Percentiles rank a stretch among this genome's conserved stretches.
phyloP scores from a whole-genome alignment of 768 basidiomycete genomes.

The Xerocomellus intermedius region DNA sequence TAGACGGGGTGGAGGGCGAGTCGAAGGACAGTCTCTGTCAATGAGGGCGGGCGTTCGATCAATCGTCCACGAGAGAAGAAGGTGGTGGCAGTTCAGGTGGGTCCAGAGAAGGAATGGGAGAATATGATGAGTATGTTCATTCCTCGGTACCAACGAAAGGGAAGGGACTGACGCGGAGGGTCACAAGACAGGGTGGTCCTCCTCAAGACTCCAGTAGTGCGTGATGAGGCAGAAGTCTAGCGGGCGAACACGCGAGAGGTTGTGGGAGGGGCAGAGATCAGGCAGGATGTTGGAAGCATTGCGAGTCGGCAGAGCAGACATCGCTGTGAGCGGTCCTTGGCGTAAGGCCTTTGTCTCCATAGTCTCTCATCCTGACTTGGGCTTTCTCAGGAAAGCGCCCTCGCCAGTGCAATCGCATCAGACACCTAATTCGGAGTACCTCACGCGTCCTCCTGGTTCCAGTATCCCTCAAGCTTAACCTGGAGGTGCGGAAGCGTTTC shows the following conservation, averaged over 20 bases:
- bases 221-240: too few relatives aligned
- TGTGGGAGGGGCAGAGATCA: too few relatives aligned
- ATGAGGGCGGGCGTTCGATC: background rate
- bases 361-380: background rate
- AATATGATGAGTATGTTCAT: background rate
- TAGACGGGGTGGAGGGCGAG: too few relatives aligned
- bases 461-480: background rate
- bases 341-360: background rate
- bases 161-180: too few relatives aligned
- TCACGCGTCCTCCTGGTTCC: background rate
- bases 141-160: background rate
- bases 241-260: too few relatives aligned
- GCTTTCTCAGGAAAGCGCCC: background rate
- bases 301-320: background rate
- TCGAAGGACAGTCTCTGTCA: background rate
- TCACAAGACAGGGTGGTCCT: too few relatives aligned
- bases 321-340: background rate
- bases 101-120: too few relatives aligned
- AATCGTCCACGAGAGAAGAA: too few relatives aligned
- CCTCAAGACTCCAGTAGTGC: too few relatives aligned
- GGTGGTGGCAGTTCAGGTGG: too few relatives aligned
- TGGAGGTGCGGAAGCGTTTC: too few relatives aligned
- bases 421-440: background rate
- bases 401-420: background rate
- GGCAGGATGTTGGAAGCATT: background rate